These are phyloP conservation scores for Madurella fahalii DNA, from an alignment of 2,329 filamentous ascomycete species.

Conservation along the genomic window DNA sequence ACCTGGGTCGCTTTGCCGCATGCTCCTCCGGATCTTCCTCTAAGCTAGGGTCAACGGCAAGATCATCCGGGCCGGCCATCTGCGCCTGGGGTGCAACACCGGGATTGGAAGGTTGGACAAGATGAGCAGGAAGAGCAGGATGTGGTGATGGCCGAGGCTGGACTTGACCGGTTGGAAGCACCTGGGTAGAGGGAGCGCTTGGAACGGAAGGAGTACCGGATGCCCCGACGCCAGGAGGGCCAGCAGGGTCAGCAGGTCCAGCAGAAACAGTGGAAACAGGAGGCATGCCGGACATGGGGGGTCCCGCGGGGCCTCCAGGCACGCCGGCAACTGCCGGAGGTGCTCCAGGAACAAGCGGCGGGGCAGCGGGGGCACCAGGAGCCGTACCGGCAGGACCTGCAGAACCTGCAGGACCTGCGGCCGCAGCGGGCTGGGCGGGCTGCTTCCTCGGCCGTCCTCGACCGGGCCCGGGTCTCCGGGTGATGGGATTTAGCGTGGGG, in stretches of 20 bases:
- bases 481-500: conserved; percentile 55
- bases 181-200: background rate
- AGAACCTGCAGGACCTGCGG: conserved; percentile 13
- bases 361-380: background rate
- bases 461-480: conserved; percentile 55
- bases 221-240: background rate
- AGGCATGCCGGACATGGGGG: background rate
- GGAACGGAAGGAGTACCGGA: conserved; percentile 8
- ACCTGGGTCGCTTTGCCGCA: conserved; percentile 38
- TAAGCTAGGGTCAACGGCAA: conserved; percentile 28
- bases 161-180: background rate
- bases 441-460: conserved; percentile 51
- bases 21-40: conserved; percentile 31
- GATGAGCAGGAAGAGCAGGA: background rate
- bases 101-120: conserved; percentile 7
- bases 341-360: background rate
- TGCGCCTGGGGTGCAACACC: conserved; percentile 21
- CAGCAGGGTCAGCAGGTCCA: conserved; percentile 2
- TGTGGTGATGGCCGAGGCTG: conserved; percentile 3
- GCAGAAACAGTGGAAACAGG: background rate
- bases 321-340: background rate
- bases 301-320: background rate
- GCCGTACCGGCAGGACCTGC: background rate
- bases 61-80: conserved; percentile 17
- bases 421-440: conserved; percentile 23